These are phyloP conservation scores for Pterocarpus macrocarpus DNA, from an alignment of 306 rosid genomes.

Conservation along the genomic window DNA sequence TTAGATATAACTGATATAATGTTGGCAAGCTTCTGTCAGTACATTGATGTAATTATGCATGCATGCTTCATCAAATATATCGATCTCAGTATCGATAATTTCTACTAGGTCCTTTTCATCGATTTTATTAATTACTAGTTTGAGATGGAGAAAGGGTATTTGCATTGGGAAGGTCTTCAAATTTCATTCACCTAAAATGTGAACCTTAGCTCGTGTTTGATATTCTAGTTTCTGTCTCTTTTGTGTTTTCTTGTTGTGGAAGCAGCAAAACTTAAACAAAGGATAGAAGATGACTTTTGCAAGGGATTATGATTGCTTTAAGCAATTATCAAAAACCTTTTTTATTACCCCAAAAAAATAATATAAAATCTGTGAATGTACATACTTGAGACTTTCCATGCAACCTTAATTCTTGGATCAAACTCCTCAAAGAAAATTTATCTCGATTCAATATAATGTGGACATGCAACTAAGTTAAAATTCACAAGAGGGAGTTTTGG, in stretches of 20 bases:
- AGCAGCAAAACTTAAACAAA: conserved; percentile 19
- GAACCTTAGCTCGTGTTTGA: conserved; percentile 41
- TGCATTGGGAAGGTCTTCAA: conserved; percentile 15
- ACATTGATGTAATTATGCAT: conserved; percentile 45
- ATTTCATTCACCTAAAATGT: conserved; percentile 33
- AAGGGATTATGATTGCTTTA: conserved; percentile 1
- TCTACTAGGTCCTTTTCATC: conserved; percentile 40
- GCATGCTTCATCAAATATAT: conserved; percentile 59
- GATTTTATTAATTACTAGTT: background rate
- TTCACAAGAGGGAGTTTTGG: no score
- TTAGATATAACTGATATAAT: conserved; percentile 20
- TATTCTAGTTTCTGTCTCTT: conserved; percentile 51
- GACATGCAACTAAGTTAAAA: no score
- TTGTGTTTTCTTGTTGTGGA: conserved; percentile 38
- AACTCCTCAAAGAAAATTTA: no score
- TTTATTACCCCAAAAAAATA: background rate
- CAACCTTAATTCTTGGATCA: no score
- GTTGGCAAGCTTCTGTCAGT: conserved; percentile 48
- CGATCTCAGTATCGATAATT: conserved; percentile 56
- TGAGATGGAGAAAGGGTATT: conserved; percentile 14
- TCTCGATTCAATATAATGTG: no score
- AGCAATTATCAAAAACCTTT: background rate
- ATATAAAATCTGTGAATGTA: no score
- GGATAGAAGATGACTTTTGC: background rate
- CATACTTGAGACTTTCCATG: no score